Percentiles rank a stretch among this genome's conserved stretches.
Conservation (phyloP, 1,139 yeast species). For the Debaryomyces robertsiae region DNA sequence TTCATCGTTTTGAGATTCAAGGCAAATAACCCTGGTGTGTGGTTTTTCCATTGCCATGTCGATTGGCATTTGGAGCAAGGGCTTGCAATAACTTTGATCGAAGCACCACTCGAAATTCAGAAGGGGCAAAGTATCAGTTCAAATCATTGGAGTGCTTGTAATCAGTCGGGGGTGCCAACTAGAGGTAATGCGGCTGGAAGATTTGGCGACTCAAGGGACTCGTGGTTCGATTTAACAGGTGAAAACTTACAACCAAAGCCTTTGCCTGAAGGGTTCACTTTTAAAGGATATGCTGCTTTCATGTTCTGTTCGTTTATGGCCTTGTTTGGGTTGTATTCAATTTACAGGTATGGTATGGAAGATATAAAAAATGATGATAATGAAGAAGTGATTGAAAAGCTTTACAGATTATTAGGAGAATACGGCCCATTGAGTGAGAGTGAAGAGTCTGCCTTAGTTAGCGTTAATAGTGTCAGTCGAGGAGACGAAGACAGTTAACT, state of each 20-base stretch:
- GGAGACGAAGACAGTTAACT: not conserved
- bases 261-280: conserved; percentile 86
- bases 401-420: conserved; percentile 44
- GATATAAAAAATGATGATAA: conserved; percentile 63
- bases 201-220: conserved; percentile 32
- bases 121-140: conserved; percentile 50
- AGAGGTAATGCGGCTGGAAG: conserved; percentile 90
- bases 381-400: conserved; percentile 52
- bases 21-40: conserved; percentile 63
- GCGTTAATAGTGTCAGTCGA: conserved; percentile 37
- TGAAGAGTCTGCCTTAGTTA: conserved; percentile 31
- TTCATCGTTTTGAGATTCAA: conserved; percentile 61
- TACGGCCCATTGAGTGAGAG: conserved; percentile 24
- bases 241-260: conserved; percentile 64
- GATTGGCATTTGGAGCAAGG: conserved; percentile 70
- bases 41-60: conserved; percentile 68
- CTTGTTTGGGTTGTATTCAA: conserved; percentile 71
- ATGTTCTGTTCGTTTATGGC: conserved; percentile 80
- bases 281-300: conserved; percentile 86
- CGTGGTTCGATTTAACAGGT: conserved; percentile 69
- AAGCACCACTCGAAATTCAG: conserved; percentile 60
- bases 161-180: conserved; percentile 46
- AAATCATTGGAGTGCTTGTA: conserved; percentile 63
- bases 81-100: conserved; percentile 52
- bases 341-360: conserved; percentile 79